Base-by-base conservation (phyloP, 2,329 filamentous ascomycete genomes). In the Aspergillus luchuensis region DNA sequence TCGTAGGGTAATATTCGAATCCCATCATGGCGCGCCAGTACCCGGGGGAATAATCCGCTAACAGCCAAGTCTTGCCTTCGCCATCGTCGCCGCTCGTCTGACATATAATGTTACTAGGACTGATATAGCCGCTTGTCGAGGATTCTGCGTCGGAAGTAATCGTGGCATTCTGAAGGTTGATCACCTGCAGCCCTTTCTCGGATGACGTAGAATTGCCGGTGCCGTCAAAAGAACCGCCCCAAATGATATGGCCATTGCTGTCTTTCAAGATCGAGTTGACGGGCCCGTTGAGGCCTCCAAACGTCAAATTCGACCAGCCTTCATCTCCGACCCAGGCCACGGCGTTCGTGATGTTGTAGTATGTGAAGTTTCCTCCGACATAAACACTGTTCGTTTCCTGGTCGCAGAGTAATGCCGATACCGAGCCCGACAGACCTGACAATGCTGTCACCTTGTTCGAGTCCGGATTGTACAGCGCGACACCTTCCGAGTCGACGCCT, bases 271-370 rank as follows among this genome's bases (percentile, higher is more conserved):
- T 98, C 39, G 93, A 90, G 63, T 87, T 86, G 55, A 99, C 92
- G 2, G 91, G 91, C 25, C 93, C 93, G 77, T 98, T 98, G 79
- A 99, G 96, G 21, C 96, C 96, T 43, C 88, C 87, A 79, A 99
- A 99, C 2, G 94, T 90, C 59, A 99, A 79, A 70, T 91, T 90
- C 19, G 85, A 85, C 89, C 91, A 97, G 52, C 85, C 87, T 30
- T 86, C 80, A 8, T 81, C 84, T 25, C 81, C 81, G 23, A 84
- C 82, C 92, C 92, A 98, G 11, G 90, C 86, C 67, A 97, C 89
- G 5, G 94, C 96, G 74, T 99, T 98, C 25, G 89, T 91, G 6
- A 92, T 95, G 72, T 95, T 91, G 39, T 81, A 84, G 45, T 87
- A 88, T 58, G 85, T 87, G 74, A 99, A 97, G 63, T 87, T 89